A percentile compares a stretch with the other conserved stretches of the same genome.
phyloP scores from a whole-genome alignment of 345 rosid species.

The Turritis glabra region DNA sequence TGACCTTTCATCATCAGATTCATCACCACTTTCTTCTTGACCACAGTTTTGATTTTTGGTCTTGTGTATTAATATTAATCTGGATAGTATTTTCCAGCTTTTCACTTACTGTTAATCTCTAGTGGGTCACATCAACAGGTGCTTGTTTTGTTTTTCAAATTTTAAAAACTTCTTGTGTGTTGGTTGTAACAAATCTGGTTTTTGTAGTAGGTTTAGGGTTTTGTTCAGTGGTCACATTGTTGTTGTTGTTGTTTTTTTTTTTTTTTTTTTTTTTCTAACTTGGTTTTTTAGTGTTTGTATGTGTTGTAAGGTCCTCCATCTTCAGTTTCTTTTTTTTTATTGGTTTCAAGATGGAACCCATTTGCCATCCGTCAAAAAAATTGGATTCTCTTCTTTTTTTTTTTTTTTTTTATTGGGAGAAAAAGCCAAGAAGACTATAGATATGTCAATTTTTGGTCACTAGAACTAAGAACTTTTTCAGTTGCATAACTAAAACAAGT shows the following conservation, averaged over 20 bases:
- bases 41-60: slow-evolving; percentile 3
- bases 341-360: slow-evolving; percentile 25
- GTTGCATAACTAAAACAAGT: slow-evolving; percentile 21
- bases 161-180: not conserved
- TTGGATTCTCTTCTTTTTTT: slow-evolving; percentile 7
- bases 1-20: slow-evolving; percentile 13
- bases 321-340: not conserved
- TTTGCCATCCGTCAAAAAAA: slow-evolving; percentile 31
- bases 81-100: slow-evolving; percentile 47
- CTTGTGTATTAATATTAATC: slow-evolving; percentile 22
- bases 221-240: slow-evolving; percentile 56
- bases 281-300: slow-evolving; percentile 27
- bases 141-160: slow-evolving; percentile 35
- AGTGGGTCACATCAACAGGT: slow-evolving; percentile 99
- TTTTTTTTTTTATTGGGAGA: slow-evolving; percentile 4
- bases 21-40: slow-evolving; percentile 7
- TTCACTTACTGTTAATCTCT: slow-evolving; percentile 72
- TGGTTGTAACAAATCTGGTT: slow-evolving; percentile 45
- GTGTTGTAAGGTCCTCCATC: slow-evolving; percentile 8
- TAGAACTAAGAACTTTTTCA: slow-evolving; percentile 27
- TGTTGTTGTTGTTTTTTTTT: no score
- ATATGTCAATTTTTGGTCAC: slow-evolving; percentile 36
- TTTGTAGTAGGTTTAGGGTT: slow-evolving; percentile 56
- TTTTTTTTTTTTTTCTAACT: slow-evolving; percentile 2
- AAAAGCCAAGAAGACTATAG: slow-evolving; percentile 24